Evolutionary conservation across 1,139 yeast species (phyloP), one percentile per base, ranked within the genome.

Genomic region (Citeromyces hawaiiensis): DNA sequence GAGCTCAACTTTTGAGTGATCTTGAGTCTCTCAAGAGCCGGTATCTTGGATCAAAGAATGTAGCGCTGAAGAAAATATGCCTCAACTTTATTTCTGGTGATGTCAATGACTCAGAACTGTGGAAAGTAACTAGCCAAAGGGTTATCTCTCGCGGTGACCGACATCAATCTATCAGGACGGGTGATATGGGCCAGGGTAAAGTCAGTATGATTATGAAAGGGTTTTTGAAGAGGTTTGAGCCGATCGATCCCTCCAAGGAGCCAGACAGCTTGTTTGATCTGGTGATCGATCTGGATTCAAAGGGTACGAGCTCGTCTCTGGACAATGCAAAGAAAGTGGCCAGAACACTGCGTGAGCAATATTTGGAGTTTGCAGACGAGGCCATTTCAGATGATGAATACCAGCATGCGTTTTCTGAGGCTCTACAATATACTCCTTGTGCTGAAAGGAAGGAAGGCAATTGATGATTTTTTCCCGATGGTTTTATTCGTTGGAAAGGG

Each of bases 151-250:
- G 99, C 48, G 97, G 96, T 1, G 93, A 86, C 52, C 82, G 85
- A 48, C 99, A 91, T 54, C 96, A 87, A 55, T 74, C 93, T 1
- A 83, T 93, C 38, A 78, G 79, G 47, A 68, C 67, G 3, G 56
- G 56, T 0, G 53, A 66, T 1, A 70, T 74, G 44, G 71, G 70
- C 4, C 56, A 57, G 1, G 56, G 58, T 10, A 63, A 68, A 37
- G 76, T 83, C 0, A 56, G 64, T 15, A 71, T 66, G n/a, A 77
- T 91, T 27, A 76, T 88, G 83, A 61, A 64, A 36, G 88, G 91
- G 0, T 88, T 88, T 48, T 64, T 85, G 35, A 63, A 63, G 2
- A 61, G 94, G 42, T 86, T 77, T 52, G 83, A 85, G 53, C 72
- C 77, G 0, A 66, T 85, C 1, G 58, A 70, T 43, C 46, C 59